phyloP scores from a whole-genome alignment of 345 rosid genomes.

The Ailanthus altissimus region DNA sequence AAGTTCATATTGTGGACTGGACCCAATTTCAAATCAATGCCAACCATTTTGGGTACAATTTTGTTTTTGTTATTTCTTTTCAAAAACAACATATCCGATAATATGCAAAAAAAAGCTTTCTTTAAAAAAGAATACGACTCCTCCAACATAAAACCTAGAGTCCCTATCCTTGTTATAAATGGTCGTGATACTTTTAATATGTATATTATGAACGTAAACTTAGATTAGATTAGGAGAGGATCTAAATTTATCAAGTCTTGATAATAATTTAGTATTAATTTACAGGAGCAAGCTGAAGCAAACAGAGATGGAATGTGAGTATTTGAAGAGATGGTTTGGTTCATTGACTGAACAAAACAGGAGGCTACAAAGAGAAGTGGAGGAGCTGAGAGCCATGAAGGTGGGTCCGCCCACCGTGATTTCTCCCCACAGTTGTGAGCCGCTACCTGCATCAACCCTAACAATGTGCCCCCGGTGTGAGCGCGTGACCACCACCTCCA shows the following conservation, averaged over 20 bases:
- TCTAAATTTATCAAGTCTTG: too few relatives aligned
- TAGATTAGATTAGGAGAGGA: too few relatives aligned
- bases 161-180: too few relatives aligned
- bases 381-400: constrained; percentile 86
- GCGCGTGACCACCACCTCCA: constrained; percentile 62
- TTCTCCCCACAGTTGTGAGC: constrained; percentile 52
- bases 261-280: too few relatives aligned
- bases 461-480: constrained; percentile 94
- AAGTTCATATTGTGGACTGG: too few relatives aligned
- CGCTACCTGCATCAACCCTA: constrained; percentile 69
- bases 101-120: too few relatives aligned
- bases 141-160: too few relatives aligned
- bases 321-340: constrained; percentile 89
- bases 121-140: too few relatives aligned
- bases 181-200: too few relatives aligned
- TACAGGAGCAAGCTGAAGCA: constrained; percentile 93
- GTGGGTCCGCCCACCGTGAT: constrained; percentile 61
- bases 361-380: constrained; percentile 85
- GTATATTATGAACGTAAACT: too few relatives aligned
- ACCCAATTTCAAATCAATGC: not conserved
- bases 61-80: not conserved
- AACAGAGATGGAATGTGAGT: constrained; percentile 95
- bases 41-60: not conserved
- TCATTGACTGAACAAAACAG: constrained; percentile 91
- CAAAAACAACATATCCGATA: too few relatives aligned